A percentile compares a stretch with the other conserved stretches of the same genome.
phyloP scores from a whole-genome alignment of 2,329 filamentous ascomycete genomes.

The Phyllosticta paracitricarpa region DNA sequence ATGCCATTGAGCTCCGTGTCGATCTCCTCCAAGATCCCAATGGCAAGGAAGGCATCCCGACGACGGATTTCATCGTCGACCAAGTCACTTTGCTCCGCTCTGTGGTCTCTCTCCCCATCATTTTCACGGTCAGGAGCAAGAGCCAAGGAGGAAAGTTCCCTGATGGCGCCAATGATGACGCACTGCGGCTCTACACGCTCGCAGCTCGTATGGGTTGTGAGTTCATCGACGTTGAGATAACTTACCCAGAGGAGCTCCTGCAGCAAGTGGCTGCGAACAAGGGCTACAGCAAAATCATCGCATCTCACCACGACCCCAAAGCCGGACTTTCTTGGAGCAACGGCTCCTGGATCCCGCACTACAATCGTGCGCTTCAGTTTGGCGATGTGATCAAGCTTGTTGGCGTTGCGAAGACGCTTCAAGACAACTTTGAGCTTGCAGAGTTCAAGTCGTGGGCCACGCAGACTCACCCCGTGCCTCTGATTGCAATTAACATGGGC shows the following conservation, averaged over 20 bases:
- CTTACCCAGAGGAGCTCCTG: conserved; percentile 67
- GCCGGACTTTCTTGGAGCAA: conserved; percentile 78
- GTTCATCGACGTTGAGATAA: conserved; percentile 88
- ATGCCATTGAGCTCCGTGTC: conserved; percentile 89
- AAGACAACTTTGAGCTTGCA: conserved; percentile 79
- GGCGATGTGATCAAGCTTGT: conserved; percentile 94
- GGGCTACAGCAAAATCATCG: conserved; percentile 73
- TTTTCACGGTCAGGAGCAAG: conserved; percentile 82
- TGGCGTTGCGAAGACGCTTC: conserved; percentile 62
- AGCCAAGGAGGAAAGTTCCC: conserved; percentile 84
- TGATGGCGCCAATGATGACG: conserved; percentile 61
- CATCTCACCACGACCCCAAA: conserved; percentile 85
- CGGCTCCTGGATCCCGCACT: conserved; percentile 82
- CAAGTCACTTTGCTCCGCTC: conserved; percentile 74
- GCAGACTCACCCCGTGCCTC: conserved; percentile 62
- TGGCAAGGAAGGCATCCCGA: conserved; percentile 45
- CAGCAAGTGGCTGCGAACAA: conserved; percentile 58
- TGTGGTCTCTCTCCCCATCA: conserved; percentile 63
- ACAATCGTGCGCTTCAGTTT: conserved; percentile 81
- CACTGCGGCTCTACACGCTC: conserved; percentile 63
- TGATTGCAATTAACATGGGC: conserved; percentile 97
- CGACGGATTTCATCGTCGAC: conserved; percentile 65
- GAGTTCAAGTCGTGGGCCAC: conserved; percentile 72
- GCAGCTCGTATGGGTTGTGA: conserved; percentile 80
- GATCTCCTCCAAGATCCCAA: conserved; percentile 73